phyloP scores from a whole-genome alignment of 202 grass and related monocot genomes.

The Zizania palustris region DNA sequence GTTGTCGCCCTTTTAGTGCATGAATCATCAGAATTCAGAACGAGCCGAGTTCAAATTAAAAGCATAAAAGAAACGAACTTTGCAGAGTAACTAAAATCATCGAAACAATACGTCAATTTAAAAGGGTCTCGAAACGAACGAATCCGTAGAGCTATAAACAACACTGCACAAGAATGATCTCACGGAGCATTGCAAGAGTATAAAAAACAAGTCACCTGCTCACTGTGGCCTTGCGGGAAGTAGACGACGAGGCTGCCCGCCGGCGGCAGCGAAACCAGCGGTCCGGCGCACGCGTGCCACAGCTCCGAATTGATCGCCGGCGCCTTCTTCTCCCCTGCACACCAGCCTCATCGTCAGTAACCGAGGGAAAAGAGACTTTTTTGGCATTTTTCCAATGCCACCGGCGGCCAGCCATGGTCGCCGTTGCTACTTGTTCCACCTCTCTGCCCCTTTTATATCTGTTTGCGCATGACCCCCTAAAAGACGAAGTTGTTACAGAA shows the following conservation, averaged over 20 bases:
- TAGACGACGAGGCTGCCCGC: slow-evolving; percentile 99
- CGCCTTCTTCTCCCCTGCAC: slow-evolving; percentile 73
- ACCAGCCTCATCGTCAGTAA: slow-evolving; percentile 32
- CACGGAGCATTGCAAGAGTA: too few species aligned
- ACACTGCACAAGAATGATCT: not conserved
- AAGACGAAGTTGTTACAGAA: not conserved
- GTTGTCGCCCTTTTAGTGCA: not conserved
- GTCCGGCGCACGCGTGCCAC: slow-evolving; percentile 98
- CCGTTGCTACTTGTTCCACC: too few species aligned
- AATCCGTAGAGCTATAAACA: slow-evolving; percentile 1
- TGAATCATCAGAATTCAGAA: slow-evolving; percentile 4
- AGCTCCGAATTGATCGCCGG: slow-evolving; percentile 90
- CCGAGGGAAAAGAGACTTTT: not conserved
- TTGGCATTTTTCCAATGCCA: not conserved
- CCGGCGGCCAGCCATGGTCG: not conserved
- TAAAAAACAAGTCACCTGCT: slow-evolving; percentile 63
- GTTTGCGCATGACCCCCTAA: not conserved
- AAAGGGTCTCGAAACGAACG: not conserved
- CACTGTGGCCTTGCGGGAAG: slow-evolving; percentile 97
- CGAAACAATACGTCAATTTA: not conserved
- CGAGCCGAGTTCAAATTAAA: not conserved
- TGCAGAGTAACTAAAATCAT: not conserved
- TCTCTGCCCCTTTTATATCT: not conserved
- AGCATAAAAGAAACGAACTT: not conserved
- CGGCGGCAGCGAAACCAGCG: slow-evolving; percentile 86